Conservation (phyloP, 768 basidiomycete genomes). For the Auricularia heimuer region DNA sequence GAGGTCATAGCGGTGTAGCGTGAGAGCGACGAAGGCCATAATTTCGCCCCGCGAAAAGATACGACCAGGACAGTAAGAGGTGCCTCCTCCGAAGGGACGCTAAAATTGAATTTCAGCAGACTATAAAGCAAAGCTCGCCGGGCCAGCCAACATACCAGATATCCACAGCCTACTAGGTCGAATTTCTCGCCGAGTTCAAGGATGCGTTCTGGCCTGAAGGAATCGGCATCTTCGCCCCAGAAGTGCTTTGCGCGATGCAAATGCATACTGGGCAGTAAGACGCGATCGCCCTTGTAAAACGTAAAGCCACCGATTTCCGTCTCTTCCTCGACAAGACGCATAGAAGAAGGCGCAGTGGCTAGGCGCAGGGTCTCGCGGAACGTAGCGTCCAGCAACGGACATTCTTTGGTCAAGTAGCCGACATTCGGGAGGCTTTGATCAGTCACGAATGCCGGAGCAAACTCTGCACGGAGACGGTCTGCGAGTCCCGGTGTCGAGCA, state of each 20-base stretch:
- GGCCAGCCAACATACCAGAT: background rate
- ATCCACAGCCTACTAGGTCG: background rate
- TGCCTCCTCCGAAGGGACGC: background rate
- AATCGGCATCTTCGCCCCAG: constrained; percentile 1
- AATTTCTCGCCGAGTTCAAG: background rate
- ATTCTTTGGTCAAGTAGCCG: background rate
- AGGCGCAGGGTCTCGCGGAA: background rate
- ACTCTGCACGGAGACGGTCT: background rate
- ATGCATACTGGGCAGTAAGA: background rate
- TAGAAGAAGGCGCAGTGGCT: background rate
- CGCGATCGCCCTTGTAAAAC: background rate
- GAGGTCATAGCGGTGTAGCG: background rate
- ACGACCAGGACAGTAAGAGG: background rate
- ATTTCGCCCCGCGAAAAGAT: background rate
- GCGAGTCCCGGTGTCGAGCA: background rate
- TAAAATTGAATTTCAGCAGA: background rate
- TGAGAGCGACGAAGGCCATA: background rate
- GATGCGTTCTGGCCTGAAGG: background rate
- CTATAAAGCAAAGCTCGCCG: too few species aligned
- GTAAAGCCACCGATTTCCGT: background rate
- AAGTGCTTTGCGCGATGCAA: constrained; percentile 1
- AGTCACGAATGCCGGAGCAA: background rate
- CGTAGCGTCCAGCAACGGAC: background rate
- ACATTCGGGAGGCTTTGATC: background rate
- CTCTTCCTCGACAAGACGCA: constrained; percentile 1